Evolutionary conservation across 2,329 filamentous ascomycete genomes (phyloP).

Genomic region (Aureobasidium sp.): DNA sequence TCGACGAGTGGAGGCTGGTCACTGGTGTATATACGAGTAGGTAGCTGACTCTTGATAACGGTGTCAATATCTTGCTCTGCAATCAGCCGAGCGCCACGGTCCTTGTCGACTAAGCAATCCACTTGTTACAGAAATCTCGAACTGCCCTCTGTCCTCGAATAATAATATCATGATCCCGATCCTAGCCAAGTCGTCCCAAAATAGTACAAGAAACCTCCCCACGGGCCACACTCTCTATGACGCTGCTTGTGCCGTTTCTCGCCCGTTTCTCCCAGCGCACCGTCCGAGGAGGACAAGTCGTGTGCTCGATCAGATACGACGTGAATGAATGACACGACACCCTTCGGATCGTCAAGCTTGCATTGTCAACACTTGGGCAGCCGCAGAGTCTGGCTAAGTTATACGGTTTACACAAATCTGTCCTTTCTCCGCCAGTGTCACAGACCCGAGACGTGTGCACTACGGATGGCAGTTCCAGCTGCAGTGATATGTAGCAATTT

Average conservation of each 20-base stretch:
- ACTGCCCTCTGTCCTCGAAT: neutral
- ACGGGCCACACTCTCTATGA: neutral
- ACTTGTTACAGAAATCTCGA: neutral
- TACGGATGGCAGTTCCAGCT: no score
- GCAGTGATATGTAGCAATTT: no score
- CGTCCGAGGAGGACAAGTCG: neutral
- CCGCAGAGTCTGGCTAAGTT: neutral
- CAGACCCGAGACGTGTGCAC: no score
- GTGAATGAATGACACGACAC: neutral
- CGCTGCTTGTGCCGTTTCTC: neutral
- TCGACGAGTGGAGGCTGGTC: neutral
- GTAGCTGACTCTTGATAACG: neutral
- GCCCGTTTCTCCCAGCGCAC: neutral
- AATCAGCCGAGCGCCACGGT: neutral
- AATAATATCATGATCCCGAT: neutral
- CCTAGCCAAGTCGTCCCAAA: neutral
- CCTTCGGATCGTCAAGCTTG: no score
- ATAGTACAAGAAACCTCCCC: neutral
- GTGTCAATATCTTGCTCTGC: neutral
- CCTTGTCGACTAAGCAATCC: neutral
- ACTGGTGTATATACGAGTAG: neutral
- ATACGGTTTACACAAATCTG: neutral
- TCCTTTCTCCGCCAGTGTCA: no score
- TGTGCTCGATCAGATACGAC: slow-evolving; percentile 1
- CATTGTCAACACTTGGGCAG: neutral